These are phyloP conservation scores for Hippophae rhamnoides DNA, from an alignment of 306 rosid genomes.

Conservation along the genomic window DNA sequence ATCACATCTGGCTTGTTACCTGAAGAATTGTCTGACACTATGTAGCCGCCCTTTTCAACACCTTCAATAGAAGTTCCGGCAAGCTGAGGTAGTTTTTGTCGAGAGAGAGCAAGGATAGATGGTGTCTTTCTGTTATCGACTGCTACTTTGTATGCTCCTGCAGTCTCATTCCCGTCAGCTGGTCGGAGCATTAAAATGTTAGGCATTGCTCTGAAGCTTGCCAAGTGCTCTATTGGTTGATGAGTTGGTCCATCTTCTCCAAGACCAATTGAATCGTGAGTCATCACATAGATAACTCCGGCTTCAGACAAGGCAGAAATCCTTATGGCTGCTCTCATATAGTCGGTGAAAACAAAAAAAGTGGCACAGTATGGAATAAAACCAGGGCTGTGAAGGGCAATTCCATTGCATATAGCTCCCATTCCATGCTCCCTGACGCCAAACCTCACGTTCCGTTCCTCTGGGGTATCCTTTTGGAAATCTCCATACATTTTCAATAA, in stretches of 20 bases:
- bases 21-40: constrained; percentile 67
- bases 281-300: constrained; percentile 86
- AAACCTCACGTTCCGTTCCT: constrained; percentile 83
- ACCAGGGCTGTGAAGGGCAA: constrained; percentile 92
- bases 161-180: constrained; percentile 96
- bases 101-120: constrained; percentile 88
- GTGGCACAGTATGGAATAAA: constrained; percentile 92
- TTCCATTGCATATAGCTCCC: constrained; percentile 97
- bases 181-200: constrained; percentile 94
- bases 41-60: constrained; percentile 90
- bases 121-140: constrained; percentile 72
- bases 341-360: constrained; percentile 96
- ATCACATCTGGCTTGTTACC: constrained; percentile 96
- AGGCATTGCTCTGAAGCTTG: constrained; percentile 99
- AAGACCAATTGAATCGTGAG: constrained; percentile 95
- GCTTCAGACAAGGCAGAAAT: constrained; percentile 69
- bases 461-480: constrained; percentile 84
- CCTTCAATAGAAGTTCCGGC: constrained; percentile 81
- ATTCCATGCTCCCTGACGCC: constrained; percentile 97
- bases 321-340: constrained; percentile 97
- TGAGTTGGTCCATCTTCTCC: constrained; percentile 99
- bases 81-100: constrained; percentile 79
- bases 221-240: constrained; percentile 92
- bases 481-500: constrained; percentile 72
- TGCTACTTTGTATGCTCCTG: constrained; percentile 92